Evolutionary conservation across 2,329 filamentous ascomycete species (phyloP), one percentile per base, ranked within the genome.

Genomic region (Massarina eburnea): DNA sequence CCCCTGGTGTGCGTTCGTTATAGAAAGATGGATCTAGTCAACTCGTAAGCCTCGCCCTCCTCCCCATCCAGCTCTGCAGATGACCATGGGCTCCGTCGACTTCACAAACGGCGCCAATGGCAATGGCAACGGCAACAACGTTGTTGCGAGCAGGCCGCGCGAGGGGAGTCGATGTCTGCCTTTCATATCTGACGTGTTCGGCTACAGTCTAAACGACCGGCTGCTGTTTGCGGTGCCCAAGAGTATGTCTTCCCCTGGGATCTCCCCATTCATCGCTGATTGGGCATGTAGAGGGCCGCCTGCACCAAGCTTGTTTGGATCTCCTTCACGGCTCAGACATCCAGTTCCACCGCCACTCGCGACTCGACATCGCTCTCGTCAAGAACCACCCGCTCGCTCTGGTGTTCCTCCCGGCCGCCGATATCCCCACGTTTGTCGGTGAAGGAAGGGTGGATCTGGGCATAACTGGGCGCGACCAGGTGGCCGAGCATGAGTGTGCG

Each of bases 191-290:
- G 64, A 71, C 67, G 46, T 61, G 17, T 44, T 67, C 45, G 61
- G 58, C n/a, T 58, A 64, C 57, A 95, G 91, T 77, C 81, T 96
- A 68, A 90, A 94, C 79, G 91, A 92, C 67, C 88, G 94, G 57
- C 81, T 97, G 46, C 82, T 97, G 52, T 96, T 99, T 69, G 94
- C 94, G 51, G 89, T 99, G n/a, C 94, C 94, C 50, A 99, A 99
- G 77, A 99, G 90, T 91, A 77, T 78, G 88, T 83, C 44, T 40
- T 22, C 15, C 9, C n/a, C 24, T 20, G 19, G 22, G 12, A 8
- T 20, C 18, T 12, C 10, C 2, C 26, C 14, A 29, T 18, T 21
- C n/a, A 3, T 30, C 19, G 40, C 51, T 62, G 38, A 42, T 61
- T 14, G 18, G 21, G 26, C 15, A 36, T 41, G 32, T 65, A 95